These are phyloP conservation scores for Sporothrix brasiliensis DNA, from an alignment of 2,329 filamentous ascomycete species.

Conservation along the genomic window DNA sequence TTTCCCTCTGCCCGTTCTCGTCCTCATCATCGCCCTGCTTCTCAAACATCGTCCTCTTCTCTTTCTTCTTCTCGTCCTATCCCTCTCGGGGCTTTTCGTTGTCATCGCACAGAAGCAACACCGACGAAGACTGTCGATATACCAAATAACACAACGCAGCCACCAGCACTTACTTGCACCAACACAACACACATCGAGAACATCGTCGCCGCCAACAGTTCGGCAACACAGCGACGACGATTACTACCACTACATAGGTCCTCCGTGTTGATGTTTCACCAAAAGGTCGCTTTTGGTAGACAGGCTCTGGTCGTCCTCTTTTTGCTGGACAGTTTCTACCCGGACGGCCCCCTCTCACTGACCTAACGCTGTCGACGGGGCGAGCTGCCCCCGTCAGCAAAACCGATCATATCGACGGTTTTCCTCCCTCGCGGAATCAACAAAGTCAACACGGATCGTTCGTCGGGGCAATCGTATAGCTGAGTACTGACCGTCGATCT, in stretches of 20 bases:
- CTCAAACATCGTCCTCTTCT: not conserved
- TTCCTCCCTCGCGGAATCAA: not conserved
- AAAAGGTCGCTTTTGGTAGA: conserved; percentile 1
- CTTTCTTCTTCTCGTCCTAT: not conserved
- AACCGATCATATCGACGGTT: not conserved
- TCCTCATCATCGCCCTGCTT: not conserved
- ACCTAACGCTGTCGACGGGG: conserved; percentile 19
- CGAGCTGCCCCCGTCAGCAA: conserved; percentile 23
- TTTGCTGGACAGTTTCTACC: not conserved
- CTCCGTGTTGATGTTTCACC: conserved; percentile 15
- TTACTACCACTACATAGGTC: not conserved
- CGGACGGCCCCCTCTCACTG: not conserved
- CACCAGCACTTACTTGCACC: not conserved
- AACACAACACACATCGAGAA: not conserved
- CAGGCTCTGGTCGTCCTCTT: conserved; percentile 13
- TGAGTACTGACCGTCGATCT: not conserved
- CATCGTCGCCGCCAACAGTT: not conserved
- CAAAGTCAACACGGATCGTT: not conserved
- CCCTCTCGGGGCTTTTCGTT: not conserved
- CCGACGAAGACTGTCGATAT: not conserved
- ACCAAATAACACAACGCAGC: not conserved
- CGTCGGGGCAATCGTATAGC: not conserved
- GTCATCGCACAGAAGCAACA: not conserved
- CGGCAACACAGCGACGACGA: not conserved
- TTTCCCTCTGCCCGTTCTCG: not conserved